Base-by-base conservation (phyloP, 805 yeast species). In the Nematodospora valgi region DNA sequence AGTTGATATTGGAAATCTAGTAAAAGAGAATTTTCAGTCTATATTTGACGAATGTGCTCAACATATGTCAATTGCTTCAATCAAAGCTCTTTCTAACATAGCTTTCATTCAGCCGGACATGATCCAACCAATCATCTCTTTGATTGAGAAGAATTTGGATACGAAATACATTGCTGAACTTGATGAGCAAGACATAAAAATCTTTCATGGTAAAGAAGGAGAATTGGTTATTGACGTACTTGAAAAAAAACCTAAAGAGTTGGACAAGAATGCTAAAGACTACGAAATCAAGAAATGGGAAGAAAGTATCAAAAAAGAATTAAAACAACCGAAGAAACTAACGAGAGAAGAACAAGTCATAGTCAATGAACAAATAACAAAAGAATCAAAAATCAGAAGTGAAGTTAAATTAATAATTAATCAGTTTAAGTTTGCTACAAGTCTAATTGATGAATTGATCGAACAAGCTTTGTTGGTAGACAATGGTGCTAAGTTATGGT, bases 231-330 rank as follows among this genome's bases (percentile, higher is more conserved):
- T 79, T 13, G 79, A 86, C 49, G 77, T 85, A 4, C 56, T 85
- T 32, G 73, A 70, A 23, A 52, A 56, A 22, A 59, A 64, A 10
- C 62, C 65, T 21, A 59, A 59, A 22, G 64, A 61, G 4, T 21
- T 27, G 10, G 76, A 77, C 51, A 86, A 84, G 54, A 86, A 86
- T 53, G 64, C 86, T 1, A 88, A 81, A 52, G 96, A 88, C 49
- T 86, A 86, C 48, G 95, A 83, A 48, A 83, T 89, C 2, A 63
- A 75, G 40, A 79, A 86, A 55, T 91, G 98, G 98, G 98, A 93
- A 53, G 88, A 82, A 46, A 74, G 75, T 34, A 73, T 93, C 21
- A 77, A 91, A 48, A 78, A 78, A 43, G 91, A 87, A 50, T 67
- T 88, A 23, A 79, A 79, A 54, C 49, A 51, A 29, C 41, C 13